phyloP scores from a whole-genome alignment of 306 rosid genomes.

The Sindora glabra region DNA sequence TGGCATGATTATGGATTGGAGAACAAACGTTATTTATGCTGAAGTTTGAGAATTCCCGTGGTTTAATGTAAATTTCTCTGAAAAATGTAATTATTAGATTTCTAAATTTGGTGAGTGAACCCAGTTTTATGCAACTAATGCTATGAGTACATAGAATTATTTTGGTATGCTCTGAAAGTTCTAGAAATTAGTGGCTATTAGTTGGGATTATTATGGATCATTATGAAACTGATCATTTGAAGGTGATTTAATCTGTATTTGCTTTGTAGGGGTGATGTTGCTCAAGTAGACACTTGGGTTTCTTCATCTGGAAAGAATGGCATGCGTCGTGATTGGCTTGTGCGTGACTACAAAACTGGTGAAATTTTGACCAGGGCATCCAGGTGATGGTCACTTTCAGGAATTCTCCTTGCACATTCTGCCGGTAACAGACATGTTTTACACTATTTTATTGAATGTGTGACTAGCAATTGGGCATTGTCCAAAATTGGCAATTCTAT shows the following conservation, averaged over 20 bases:
- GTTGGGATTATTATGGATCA: neutral
- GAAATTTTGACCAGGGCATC: constrained; percentile 82
- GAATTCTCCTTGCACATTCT: constrained; percentile 9
- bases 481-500: no score
- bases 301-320: constrained; percentile 90
- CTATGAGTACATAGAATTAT: neutral
- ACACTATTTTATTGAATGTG: constrained; percentile 5
- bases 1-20: neutral
- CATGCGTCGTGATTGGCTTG: constrained; percentile 97
- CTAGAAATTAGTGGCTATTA: neutral
- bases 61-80: neutral
- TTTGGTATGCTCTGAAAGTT: constrained; percentile 7
- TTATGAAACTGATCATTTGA: constrained; percentile 11
- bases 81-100: neutral
- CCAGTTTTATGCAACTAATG: neutral
- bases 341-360: constrained; percentile 72
- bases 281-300: constrained; percentile 95
- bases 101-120: neutral
- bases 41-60: neutral
- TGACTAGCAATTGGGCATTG: neutral
- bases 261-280: constrained; percentile 83
- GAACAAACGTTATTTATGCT: neutral
- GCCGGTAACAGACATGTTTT: neutral
- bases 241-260: constrained; percentile 13
- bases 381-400: constrained; percentile 40